phyloP scores from a whole-genome alignment of 2,329 filamentous ascomycete species.

The Penicillium vulpinum region DNA sequence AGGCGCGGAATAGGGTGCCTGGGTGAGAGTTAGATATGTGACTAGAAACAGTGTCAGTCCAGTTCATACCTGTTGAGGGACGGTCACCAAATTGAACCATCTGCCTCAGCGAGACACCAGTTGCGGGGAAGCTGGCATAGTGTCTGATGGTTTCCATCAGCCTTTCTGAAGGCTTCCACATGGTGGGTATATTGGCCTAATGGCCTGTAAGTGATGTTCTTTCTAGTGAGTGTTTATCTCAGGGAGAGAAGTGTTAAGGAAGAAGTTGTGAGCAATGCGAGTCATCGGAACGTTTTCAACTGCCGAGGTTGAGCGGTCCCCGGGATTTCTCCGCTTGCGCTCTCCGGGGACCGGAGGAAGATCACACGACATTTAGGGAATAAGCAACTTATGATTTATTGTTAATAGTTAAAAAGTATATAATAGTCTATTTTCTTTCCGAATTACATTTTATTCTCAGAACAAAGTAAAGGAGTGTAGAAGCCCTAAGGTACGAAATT shows the following conservation, averaged over 20 bases:
- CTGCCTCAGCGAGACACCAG: conserved; percentile 91
- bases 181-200: conserved; percentile 46
- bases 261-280: conserved; percentile 8
- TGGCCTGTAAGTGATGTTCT: conserved; percentile 20
- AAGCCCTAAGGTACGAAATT: not conserved
- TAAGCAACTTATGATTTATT: not conserved
- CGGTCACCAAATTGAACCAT: conserved; percentile 99
- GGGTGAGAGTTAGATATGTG: conserved; percentile 9
- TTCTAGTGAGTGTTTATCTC: conserved; percentile 1
- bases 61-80: conserved; percentile 74
- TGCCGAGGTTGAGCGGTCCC: conserved; percentile 30
- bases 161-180: conserved; percentile 91
- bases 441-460: too few species aligned
- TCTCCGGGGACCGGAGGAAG: conserved; percentile 27
- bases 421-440: not conserved
- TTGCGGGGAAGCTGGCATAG: conserved; percentile 95
- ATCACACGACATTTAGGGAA: not conserved
- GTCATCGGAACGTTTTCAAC: conserved; percentile 19
- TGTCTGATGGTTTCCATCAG: conserved; percentile 97
- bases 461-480: too few species aligned
- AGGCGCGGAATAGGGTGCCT: conserved; percentile 96
- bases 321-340: conserved; percentile 16
- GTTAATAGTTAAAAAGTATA: not conserved
- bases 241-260: not conserved
- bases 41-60: not conserved